Evolutionary conservation across 2,329 filamentous ascomycete species (phyloP), one percentile per base, ranked within the genome.

Genomic region (Acrocalymma vagum): DNA sequence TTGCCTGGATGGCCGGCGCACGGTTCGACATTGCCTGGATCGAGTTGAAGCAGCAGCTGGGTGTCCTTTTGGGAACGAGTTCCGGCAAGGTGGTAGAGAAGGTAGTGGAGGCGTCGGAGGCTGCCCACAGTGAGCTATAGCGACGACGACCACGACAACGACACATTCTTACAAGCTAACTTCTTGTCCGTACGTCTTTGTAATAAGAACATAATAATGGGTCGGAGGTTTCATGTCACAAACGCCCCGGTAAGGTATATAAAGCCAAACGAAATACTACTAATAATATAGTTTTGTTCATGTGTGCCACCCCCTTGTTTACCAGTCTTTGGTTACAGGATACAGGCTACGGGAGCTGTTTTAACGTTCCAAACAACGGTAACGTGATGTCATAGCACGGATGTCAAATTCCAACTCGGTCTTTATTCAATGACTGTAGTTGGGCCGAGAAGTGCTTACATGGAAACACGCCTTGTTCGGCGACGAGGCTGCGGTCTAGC

Each of bases 331-430:
- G n/a, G n/a, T n/a, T n/a, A n/a, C n/a, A n/a, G n/a, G n/a, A n/a
- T n/a, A n/a, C n/a, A n/a, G n/a, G n/a, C n/a, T n/a, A n/a, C n/a
- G n/a, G n/a, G n/a, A n/a, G n/a, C n/a, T n/a, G n/a, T n/a, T n/a
- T n/a, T n/a, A n/a, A n/a, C n/a, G n/a, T 31, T 13, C 23, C 10
- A 9, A 25, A 23, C 22, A 37, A 16, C 17, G 24, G 6, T 16
- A 20, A 25, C 27, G 52, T 55, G 48, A 53, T 49, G 29, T n/a
- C 30, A 38, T 63, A 93, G 92, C 92, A 95, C 89, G 87, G 89
- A 96, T 96, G 91, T 96, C 91, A 96, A 96, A 96, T 96, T 96
- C 84, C 91, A 93, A 92, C 87, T 78, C 83, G 82, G 86, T 84
- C 84, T 25, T 31, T 11, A 70, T 72, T 68, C 73, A 85, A 68